Evolutionary conservation across 2,329 filamentous ascomycete species (phyloP).

Genomic region (Lachnellula occidentalis): DNA sequence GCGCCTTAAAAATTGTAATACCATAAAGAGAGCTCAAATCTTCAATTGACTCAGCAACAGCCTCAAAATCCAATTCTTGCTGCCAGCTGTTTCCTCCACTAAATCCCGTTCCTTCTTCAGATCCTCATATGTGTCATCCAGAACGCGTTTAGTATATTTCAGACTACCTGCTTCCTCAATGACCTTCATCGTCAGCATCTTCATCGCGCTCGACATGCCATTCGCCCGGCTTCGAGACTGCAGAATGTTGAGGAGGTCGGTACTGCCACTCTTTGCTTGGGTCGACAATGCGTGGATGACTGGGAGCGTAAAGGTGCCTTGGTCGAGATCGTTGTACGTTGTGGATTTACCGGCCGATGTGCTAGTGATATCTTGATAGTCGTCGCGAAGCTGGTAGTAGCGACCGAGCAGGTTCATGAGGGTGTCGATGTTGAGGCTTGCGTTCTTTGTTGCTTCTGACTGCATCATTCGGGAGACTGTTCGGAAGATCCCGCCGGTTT

Average conservation of each 20-base stretch:
- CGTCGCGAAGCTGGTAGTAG: constrained; percentile 8
- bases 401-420: constrained; percentile 5
- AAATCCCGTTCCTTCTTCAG: background rate
- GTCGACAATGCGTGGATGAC: background rate
- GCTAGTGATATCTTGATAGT: constrained; percentile 3
- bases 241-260: constrained; percentile 1
- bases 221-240: constrained; percentile 1
- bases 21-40: background rate
- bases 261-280: background rate
- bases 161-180: constrained; percentile 4
- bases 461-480: constrained; percentile 5
- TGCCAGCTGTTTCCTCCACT: background rate
- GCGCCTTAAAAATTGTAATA: background rate
- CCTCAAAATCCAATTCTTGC: constrained; percentile 2
- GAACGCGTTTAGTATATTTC: background rate
- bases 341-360: background rate
- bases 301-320: constrained; percentile 6
- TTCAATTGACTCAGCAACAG: background rate
- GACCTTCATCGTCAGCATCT: background rate
- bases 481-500: constrained; percentile 5
- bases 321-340: constrained; percentile 4
- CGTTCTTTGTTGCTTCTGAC: background rate
- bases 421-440: background rate
- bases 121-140: background rate
- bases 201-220: background rate